Percentiles rank a stretch among this genome's conserved stretches.
Evolutionary conservation across 176 grass and related monocot species (phyloP).

Genomic region (Ensete glaucum): DNA sequence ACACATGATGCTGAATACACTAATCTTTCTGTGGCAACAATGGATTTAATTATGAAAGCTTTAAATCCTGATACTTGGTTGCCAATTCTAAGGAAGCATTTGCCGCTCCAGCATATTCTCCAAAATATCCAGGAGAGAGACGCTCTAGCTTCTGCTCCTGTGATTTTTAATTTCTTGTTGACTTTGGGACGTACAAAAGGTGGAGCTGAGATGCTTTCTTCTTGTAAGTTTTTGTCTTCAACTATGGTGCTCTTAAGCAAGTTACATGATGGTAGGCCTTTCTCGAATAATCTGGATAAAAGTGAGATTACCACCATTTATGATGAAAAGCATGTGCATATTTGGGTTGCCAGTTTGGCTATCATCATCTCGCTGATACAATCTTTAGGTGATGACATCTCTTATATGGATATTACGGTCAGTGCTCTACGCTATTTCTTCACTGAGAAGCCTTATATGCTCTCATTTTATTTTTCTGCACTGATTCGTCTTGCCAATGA

Average conservation of each 20-base stretch:
- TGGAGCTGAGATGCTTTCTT: conserved; percentile 77
- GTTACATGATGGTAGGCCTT: conserved; percentile 33
- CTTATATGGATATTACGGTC: conserved; percentile 35
- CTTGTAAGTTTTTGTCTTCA: conserved; percentile 60
- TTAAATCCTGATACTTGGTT: conserved; percentile 39
- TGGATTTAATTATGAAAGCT: conserved; percentile 75
- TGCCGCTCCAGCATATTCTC: conserved; percentile 54
- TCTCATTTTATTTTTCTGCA: conserved; percentile 74
- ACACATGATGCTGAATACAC: conserved; percentile 51
- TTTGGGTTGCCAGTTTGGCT: conserved; percentile 53
- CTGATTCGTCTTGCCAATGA: conserved; percentile 33
- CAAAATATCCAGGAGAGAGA: conserved; percentile 44
- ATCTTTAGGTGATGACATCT: conserved; percentile 54
- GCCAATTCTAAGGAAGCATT: conserved; percentile 69
- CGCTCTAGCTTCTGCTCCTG: conserved; percentile 30
- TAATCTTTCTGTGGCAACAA: conserved; percentile 55
- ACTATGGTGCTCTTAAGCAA: conserved; percentile 54
- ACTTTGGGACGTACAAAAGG: conserved; percentile 72
- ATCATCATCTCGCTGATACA: conserved; percentile 63
- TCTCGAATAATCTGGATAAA: conserved; percentile 26
- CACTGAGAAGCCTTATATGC: conserved; percentile 49
- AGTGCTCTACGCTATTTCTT: conserved; percentile 49
- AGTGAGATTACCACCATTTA: conserved; percentile 16
- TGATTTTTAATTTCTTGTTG: conserved; percentile 73
- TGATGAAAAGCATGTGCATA: conserved; percentile 46